These are phyloP conservation scores for Neodidymelliopsis sp. DNA, from an alignment of 2,329 filamentous ascomycete genomes.

Conservation along the genomic window DNA sequence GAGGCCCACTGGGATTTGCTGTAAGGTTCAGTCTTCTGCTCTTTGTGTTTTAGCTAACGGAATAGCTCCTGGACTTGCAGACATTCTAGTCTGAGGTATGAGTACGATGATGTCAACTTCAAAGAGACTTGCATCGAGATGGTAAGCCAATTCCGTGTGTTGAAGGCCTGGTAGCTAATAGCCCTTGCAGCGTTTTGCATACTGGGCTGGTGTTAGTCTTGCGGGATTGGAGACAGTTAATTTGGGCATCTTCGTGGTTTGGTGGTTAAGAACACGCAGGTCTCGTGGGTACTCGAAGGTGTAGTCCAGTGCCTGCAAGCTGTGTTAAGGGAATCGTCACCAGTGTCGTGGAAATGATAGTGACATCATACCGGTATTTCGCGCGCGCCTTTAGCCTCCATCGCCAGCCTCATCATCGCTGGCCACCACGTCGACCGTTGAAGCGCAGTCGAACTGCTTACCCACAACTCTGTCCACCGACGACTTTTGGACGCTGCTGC, in stretches of 20 bases:
- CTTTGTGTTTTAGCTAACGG: background rate
- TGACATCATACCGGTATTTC: constrained; percentile 6
- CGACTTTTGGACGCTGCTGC: too few relatives aligned
- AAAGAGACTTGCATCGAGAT: constrained; percentile 23
- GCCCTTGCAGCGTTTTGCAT: constrained; percentile 19
- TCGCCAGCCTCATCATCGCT: too few relatives aligned
- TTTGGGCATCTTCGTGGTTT: constrained; percentile 23
- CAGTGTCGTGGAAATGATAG: too few relatives aligned
- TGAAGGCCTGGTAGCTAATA: constrained; percentile 1
- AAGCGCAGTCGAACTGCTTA: too few relatives aligned
- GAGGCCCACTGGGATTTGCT: constrained; percentile 32
- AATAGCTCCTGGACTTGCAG: constrained; percentile 29
- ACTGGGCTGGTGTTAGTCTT: constrained; percentile 28
- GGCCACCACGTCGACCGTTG: too few relatives aligned
- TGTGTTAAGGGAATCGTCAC: too few relatives aligned
- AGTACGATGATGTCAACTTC: constrained; percentile 26
- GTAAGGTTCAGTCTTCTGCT: background rate
- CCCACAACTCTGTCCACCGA: too few relatives aligned
- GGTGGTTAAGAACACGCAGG: constrained; percentile 21
- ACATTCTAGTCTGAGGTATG: constrained; percentile 15
- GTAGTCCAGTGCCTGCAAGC: too few relatives aligned
- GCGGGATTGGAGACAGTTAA: constrained; percentile 27
- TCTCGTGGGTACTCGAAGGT: constrained; percentile 25
- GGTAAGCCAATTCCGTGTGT: constrained; percentile 10
- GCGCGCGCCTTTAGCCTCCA: background rate